phyloP scores from a whole-genome alignment of 495 filamentous ascomycete species.

The Hypoxylon lienhwacheense region DNA sequence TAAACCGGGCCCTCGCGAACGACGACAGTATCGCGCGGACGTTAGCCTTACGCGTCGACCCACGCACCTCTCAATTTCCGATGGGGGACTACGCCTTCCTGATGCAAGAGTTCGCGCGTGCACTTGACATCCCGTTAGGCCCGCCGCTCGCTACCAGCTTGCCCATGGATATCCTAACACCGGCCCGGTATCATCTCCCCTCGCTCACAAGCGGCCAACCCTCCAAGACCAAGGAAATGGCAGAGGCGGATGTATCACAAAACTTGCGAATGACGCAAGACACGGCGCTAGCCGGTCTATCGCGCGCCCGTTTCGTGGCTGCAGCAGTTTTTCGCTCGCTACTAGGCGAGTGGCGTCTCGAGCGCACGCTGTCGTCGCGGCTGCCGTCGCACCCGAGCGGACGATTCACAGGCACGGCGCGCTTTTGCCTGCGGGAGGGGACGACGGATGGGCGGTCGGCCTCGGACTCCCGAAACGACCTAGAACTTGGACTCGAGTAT shows the following conservation, averaged over 20 bases:
- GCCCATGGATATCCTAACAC: slow-evolving; percentile 51
- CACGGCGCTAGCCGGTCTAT: slow-evolving; percentile 41
- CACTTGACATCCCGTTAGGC: slow-evolving; percentile 49
- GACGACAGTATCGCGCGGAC: slow-evolving; percentile 51
- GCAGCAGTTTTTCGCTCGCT: slow-evolving; percentile 72
- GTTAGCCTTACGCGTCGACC: slow-evolving; percentile 47
- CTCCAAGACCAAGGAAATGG: neutral
- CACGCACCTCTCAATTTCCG: slow-evolving; percentile 66
- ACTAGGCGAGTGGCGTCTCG: slow-evolving; percentile 70
- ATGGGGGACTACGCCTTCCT: slow-evolving; percentile 80
- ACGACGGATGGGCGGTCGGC: slow-evolving; percentile 52
- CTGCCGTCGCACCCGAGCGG: slow-evolving; percentile 59
- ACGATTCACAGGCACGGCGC: slow-evolving; percentile 60
- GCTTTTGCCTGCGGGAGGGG: slow-evolving; percentile 61
- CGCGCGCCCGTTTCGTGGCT: slow-evolving; percentile 51
- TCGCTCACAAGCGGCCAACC: slow-evolving; percentile 13
- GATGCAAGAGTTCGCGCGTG: slow-evolving; percentile 68
- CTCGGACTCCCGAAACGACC: neutral
- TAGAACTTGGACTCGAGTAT: slow-evolving; percentile 54
- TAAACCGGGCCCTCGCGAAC: slow-evolving; percentile 37
- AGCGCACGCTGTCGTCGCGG: slow-evolving; percentile 50
- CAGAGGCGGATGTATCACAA: slow-evolving; percentile 24
- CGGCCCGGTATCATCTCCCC: slow-evolving; percentile 44
- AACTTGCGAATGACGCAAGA: slow-evolving; percentile 42
- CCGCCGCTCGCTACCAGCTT: slow-evolving; percentile 39